Evolutionary conservation across 164 flowering plant genomes (phyloP), one percentile per base, ranked within the genome.

Genomic region (Vitis riparia): DNA sequence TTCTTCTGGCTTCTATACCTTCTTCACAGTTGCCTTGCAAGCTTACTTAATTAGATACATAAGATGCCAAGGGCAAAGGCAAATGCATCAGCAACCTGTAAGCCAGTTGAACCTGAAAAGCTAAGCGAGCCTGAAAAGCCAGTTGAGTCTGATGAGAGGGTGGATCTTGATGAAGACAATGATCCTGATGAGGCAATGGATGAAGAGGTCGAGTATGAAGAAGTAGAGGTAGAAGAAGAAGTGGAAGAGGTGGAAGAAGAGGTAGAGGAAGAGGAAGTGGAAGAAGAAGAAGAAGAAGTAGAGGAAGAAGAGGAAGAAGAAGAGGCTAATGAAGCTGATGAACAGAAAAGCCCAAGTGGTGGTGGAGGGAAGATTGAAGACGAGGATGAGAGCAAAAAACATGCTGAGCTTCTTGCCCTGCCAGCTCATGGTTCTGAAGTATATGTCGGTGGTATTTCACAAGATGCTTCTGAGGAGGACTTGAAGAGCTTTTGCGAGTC

Each of bases 401-500:
- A 87, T 77, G 89, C 81, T 50, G 92, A 88, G 65, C 94, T 94
- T 79, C 95, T 94, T 81, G 83, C 93, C 47, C 91, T 88, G 75
- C 97, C 98, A 68, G 92, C 97, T 68, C 97, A 92, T 82, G 97
- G 97, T 49, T 90, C 97, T 52, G 97, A 94, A 79, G 91, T 94
- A 12, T 94, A 86, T 68, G 27, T 94, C 48, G 98, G 98, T 71
- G 89, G 96, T 30, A 82, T 92, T 70, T 84, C 92, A 62, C 80
- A 81, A 56, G 86, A 89, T 86, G 82, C 77, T 63, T 76, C 87
- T 12, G 89, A 92, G 59, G 93, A 86, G 53, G 94, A 91, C 48
- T 76, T 94, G 75, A 87, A 71, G 77, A 68, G 59, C 52, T 86
- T 88, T 68, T 89, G 93, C 75, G 86, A 83, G 78, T 71, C 92